These are phyloP conservation scores for Saccharomycopsis vini DNA, from an alignment of 805 yeast genomes.

Conservation along the genomic window DNA sequence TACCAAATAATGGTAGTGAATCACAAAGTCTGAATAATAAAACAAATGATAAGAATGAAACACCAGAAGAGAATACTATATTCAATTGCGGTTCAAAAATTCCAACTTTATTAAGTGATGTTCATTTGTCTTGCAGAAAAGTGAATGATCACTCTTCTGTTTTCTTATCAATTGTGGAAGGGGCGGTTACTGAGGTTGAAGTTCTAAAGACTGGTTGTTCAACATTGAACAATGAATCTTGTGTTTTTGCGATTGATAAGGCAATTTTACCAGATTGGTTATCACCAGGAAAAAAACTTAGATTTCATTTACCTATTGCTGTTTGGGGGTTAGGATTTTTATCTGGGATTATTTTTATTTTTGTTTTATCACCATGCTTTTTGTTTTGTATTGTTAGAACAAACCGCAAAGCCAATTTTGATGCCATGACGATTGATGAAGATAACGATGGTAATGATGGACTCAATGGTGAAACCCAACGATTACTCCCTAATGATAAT, in stretches of 20 bases:
- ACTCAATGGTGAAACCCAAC: neutral
- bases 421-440: neutral
- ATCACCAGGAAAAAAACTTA: conserved; percentile 38
- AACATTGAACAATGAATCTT: conserved; percentile 30
- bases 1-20: conserved; percentile 47
- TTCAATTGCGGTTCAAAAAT: conserved; percentile 39
- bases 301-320: conserved; percentile 54
- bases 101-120: conserved; percentile 35
- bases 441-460: neutral
- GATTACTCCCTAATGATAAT: too few species aligned
- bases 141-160: conserved; percentile 28
- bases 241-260: conserved; percentile 57
- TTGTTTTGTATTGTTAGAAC: conserved; percentile 28
- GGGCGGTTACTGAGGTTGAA: conserved; percentile 48
- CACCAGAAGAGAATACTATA: conserved; percentile 22
- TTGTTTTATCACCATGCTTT: conserved; percentile 29
- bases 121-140: conserved; percentile 37
- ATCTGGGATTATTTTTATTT: conserved; percentile 43
- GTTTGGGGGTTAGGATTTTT: conserved; percentile 62
- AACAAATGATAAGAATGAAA: conserved; percentile 1
- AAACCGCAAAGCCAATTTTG: conserved; percentile 14
- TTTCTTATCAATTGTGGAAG: conserved; percentile 36
- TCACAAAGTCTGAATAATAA: too few species aligned
- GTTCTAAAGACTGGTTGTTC: conserved; percentile 57
- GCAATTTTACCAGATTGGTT: conserved; percentile 64